phyloP scores from a whole-genome alignment of 352 stramenopile genomes.

The Discostella stelligera region DNA sequence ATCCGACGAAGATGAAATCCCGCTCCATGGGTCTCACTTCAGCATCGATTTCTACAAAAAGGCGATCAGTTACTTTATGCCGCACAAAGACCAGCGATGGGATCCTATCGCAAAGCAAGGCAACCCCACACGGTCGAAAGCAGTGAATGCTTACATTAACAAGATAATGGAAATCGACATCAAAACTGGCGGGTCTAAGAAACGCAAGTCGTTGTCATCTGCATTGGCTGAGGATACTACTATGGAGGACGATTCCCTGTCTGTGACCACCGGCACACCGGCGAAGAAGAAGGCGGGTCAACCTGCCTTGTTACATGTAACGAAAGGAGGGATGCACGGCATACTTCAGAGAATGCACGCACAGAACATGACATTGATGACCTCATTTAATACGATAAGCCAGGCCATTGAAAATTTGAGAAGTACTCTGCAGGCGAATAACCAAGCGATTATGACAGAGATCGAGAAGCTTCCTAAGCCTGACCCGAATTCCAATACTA shows the following conservation, averaged over 20 bases:
- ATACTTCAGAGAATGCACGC: slow-evolving; percentile 21
- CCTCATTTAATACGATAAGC: slow-evolving; percentile 16
- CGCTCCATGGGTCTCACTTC: slow-evolving; percentile 19
- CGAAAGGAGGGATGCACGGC: slow-evolving; percentile 7
- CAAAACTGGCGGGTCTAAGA: slow-evolving; percentile 15
- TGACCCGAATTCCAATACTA: not conserved
- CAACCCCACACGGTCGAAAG: slow-evolving; percentile 32
- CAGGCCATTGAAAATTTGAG: slow-evolving; percentile 19
- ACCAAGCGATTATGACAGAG: slow-evolving; percentile 26
- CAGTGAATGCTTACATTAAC: slow-evolving; percentile 40
- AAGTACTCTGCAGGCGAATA: slow-evolving; percentile 18
- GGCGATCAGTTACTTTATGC: slow-evolving; percentile 9
- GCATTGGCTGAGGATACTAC: not conserved
- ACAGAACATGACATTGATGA: slow-evolving; percentile 28
- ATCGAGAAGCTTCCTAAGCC: not conserved
- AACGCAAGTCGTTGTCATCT: slow-evolving; percentile 16
- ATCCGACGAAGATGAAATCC: not conserved
- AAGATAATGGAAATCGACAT: slow-evolving; percentile 17
- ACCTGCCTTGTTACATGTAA: not conserved
- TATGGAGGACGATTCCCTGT: not conserved
- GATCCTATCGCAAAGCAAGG: slow-evolving; percentile 17
- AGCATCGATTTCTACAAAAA: slow-evolving; percentile 19
- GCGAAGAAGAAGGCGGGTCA: slow-evolving; percentile 7
- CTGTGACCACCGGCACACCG: not conserved
- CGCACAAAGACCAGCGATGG: slow-evolving; percentile 1